Base-by-base conservation (phyloP, 78 protist genomes). In the Speleostelium caveatum region DNA sequence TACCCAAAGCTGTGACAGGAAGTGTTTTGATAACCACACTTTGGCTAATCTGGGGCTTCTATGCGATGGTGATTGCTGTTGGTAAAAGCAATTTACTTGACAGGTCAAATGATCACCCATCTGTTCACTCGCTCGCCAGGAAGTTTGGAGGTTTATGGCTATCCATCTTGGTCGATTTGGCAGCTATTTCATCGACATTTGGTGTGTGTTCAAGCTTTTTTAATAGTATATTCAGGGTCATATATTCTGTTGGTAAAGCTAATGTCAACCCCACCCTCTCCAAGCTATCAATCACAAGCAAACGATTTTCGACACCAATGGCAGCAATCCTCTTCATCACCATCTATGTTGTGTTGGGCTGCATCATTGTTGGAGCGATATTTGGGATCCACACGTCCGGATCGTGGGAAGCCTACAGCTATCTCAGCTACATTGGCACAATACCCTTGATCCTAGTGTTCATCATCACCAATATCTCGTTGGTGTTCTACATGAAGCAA, bases 201-300 rank as follows among this genome's bases (percentile, higher is more conserved):
- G 67, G 42, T 10, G 86, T 76, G 0, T 17, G 39, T 2, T 62
- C 73, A 12, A 67, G 65, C 16, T 30, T 38, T 12, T 76, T 76
- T 39, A 76, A 76, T 36, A 63, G n/a, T 1, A 49, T 76, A 49
- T 62, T 60, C 12, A 33, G 86, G 32, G 62, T 76, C 0, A 28
- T 76, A 16, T 76, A 76, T 41, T 76, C 86, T 32, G 30, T 76
- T 41, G 86, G 86, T 28, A 76, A 76, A 33, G 76, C 76, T 12
- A 51, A 71, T 8, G 14, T 71, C 4, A 55, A 38, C n/a, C 32
- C 61, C 2, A 24, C 83, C 2, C 32, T 65, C 21, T 62, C 68
- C 0, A 28, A 24, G 8, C 45, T 77, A 17, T 51, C 66, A 3
- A 61, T 24, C 21, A 77, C 87, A 1, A 65, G 24, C 33, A 45